Evolutionary conservation across 352 stramenopile genomes (phyloP).

Genomic region (Bremia lactucae): DNA sequence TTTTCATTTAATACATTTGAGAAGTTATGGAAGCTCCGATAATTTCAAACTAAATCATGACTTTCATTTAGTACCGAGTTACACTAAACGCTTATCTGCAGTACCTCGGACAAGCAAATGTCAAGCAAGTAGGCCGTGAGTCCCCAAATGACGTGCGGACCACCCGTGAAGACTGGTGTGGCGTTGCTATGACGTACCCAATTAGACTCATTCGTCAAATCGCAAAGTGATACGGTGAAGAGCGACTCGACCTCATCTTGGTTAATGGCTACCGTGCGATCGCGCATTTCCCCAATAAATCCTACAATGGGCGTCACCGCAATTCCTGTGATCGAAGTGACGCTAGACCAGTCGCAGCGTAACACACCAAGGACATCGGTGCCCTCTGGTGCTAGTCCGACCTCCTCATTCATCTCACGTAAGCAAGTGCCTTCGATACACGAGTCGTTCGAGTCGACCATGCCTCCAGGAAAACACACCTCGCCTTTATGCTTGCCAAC

Average conservation of each 20-base stretch:
- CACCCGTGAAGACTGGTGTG: constrained; percentile 90
- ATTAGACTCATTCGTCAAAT: constrained; percentile 78
- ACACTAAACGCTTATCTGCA: constrained; percentile 34
- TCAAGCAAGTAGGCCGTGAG: constrained; percentile 94
- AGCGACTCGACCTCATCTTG: constrained; percentile 91
- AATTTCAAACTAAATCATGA: background rate
- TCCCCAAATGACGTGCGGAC: constrained; percentile 93
- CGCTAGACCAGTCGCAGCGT: constrained; percentile 93
- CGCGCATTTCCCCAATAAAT: constrained; percentile 90
- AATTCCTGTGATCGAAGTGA: constrained; percentile 92
- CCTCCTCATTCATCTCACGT: constrained; percentile 96
- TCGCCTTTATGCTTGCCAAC: constrained; percentile 92
- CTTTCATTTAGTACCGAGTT: no score
- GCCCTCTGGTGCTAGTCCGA: constrained; percentile 71
- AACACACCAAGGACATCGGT: constrained; percentile 91
- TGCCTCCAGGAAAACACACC: constrained; percentile 94
- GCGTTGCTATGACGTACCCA: constrained; percentile 72
- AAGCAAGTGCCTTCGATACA: constrained; percentile 95
- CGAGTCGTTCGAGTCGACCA: constrained; percentile 86
- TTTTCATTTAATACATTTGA: no score
- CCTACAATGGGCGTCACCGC: constrained; percentile 96
- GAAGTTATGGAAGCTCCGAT: no score
- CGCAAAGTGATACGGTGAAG: constrained; percentile 90
- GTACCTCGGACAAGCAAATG: constrained; percentile 66
- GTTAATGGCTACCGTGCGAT: constrained; percentile 88